Conservation (phyloP, 208 protist species). For the Trypanosoma lewisi region DNA sequence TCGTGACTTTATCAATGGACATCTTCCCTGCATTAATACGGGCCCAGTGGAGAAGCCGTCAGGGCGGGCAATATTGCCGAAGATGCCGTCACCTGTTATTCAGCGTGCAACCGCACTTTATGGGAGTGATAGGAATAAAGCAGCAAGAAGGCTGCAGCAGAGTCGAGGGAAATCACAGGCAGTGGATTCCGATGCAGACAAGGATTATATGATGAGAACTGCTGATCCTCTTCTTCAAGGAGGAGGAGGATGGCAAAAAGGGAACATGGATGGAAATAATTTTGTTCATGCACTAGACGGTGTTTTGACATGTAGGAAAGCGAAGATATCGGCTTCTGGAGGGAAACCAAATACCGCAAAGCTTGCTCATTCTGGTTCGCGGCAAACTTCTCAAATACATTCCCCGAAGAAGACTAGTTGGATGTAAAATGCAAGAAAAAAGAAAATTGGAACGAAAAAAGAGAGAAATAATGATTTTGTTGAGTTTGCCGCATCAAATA, state of each 20-base stretch:
- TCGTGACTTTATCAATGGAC: constrained; percentile 73
- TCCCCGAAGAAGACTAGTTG: too few species aligned
- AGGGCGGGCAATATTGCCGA: constrained; percentile 8
- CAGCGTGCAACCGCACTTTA: background rate
- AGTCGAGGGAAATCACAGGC: background rate
- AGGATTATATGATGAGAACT: background rate
- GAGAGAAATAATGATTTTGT: too few species aligned
- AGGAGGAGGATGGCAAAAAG: background rate
- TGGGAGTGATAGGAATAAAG: background rate
- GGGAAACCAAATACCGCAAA: background rate
- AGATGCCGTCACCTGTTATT: constrained; percentile 2
- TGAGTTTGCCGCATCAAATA: too few species aligned
- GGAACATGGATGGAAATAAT: background rate
- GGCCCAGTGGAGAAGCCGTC: background rate
- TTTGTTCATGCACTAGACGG: background rate
- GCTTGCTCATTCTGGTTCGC: background rate
- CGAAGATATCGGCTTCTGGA: background rate
- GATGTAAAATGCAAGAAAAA: too few species aligned
- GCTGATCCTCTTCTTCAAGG: background rate
- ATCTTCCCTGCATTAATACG: constrained; percentile 42
- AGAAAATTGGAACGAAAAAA: too few species aligned
- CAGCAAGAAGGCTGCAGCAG: background rate
- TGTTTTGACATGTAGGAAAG: constrained; percentile 10
- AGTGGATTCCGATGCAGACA: background rate
- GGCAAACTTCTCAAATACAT: too few species aligned